Conservation (phyloP, 257 asterid genomes). For the Capsicum rhomboideum region DNA sequence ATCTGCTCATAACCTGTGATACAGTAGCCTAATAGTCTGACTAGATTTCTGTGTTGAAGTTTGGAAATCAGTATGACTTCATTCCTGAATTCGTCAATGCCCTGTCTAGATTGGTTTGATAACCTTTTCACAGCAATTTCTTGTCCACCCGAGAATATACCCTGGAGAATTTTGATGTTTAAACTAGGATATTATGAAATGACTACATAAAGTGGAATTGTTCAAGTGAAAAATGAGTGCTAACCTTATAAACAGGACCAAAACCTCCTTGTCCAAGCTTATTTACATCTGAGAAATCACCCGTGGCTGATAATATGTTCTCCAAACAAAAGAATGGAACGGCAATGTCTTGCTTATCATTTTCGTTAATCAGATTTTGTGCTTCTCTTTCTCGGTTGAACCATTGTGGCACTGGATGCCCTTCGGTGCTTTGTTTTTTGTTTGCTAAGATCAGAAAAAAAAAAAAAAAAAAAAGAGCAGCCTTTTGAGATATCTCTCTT, state of each 20-base stretch:
- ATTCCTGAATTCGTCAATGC: slow-evolving; percentile 18
- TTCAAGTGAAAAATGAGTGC: not conserved
- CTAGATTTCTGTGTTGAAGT: slow-evolving; percentile 8
- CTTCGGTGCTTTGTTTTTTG: slow-evolving; percentile 3
- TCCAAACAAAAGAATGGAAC: not conserved
- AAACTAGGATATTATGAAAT: not conserved
- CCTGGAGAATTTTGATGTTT: slow-evolving; percentile 7
- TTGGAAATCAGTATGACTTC: slow-evolving; percentile 5
- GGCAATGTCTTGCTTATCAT: not conserved
- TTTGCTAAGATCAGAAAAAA: slow-evolving; percentile 1
- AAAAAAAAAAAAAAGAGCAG: not conserved
- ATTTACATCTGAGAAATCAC: slow-evolving; percentile 2
- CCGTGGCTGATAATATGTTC: slow-evolving; percentile 1
- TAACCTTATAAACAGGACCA: slow-evolving; percentile 18
- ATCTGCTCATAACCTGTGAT: slow-evolving; percentile 16
- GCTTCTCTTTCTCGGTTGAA: slow-evolving; percentile 11
- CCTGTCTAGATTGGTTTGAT: slow-evolving; percentile 16
- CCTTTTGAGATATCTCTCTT: not conserved
- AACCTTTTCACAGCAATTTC: slow-evolving; percentile 32
- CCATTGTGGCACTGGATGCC: slow-evolving; percentile 15
- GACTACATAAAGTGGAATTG: not conserved
- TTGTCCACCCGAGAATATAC: slow-evolving; percentile 10
- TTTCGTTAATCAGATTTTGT: not conserved
- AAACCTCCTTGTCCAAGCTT: slow-evolving; percentile 17
- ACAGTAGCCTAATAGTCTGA: slow-evolving; percentile 11